A percentile compares a stretch with the other conserved stretches of the same genome.
These are phyloP conservation scores for Diplodia seriata DNA, from an alignment of 2,329 filamentous ascomycete species.

Conservation along the genomic window DNA sequence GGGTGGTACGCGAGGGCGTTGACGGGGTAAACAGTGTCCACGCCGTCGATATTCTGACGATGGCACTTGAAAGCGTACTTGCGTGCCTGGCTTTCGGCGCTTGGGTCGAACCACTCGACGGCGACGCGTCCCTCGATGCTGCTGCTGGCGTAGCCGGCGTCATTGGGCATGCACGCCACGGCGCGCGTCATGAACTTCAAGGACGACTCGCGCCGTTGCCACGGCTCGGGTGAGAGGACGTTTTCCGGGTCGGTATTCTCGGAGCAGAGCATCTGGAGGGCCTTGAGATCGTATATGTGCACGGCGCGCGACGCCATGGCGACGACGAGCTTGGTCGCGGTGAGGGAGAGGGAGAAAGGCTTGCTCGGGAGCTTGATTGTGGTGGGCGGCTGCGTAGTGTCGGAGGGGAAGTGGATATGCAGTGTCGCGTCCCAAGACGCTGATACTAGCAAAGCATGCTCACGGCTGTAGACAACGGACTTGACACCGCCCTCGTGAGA, in stretches of 20 bases:
- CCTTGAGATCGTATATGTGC: slow-evolving; percentile 87
- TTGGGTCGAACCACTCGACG: slow-evolving; percentile 97
- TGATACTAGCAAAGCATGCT: slow-evolving; percentile 80
- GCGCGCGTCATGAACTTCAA: slow-evolving; percentile 95
- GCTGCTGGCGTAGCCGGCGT: slow-evolving; percentile 88
- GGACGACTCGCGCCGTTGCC: slow-evolving; percentile 92
- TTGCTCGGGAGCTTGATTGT: slow-evolving; percentile 79
- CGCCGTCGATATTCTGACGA: slow-evolving; percentile 73
- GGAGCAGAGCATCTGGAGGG: slow-evolving; percentile 65
- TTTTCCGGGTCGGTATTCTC: slow-evolving; percentile 53
- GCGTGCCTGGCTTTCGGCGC: slow-evolving; percentile 81
- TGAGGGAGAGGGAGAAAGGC: slow-evolving; percentile 81
- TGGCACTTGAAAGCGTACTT: slow-evolving; percentile 99
- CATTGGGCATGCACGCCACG: slow-evolving; percentile 95
- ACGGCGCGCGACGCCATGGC: slow-evolving; percentile 95
- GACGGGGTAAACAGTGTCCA: slow-evolving; percentile 88
- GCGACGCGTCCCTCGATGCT: slow-evolving; percentile 95
- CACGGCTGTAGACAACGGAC: slow-evolving; percentile 79
- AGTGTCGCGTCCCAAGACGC: slow-evolving; percentile 93
- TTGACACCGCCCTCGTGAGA: slow-evolving; percentile 82
- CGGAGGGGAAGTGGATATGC: slow-evolving; percentile 75
- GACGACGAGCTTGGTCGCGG: slow-evolving; percentile 86
- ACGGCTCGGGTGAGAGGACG: slow-evolving; percentile 70
- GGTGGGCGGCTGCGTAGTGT: slow-evolving; percentile 62
- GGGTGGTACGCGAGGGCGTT: slow-evolving; percentile 91